A percentile compares a stretch with the other conserved stretches of the same genome.
Conservation (phyloP, 495 filamentous ascomycete genomes). For the Talaromyces stipitatus region DNA sequence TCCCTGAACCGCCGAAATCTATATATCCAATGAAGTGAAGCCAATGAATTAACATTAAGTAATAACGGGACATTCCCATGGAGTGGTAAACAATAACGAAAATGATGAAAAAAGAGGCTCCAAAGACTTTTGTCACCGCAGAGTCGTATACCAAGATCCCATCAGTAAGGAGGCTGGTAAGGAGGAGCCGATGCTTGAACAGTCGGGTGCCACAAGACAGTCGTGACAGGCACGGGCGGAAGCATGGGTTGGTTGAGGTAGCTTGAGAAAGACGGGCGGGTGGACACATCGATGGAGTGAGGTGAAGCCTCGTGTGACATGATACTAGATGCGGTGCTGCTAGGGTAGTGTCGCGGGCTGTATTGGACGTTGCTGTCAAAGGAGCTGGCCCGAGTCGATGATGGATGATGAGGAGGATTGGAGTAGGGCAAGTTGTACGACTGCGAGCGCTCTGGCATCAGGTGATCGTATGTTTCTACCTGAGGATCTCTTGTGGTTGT, state of each 20-base stretch:
- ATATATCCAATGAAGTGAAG: not conserved
- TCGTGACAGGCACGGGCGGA: not conserved
- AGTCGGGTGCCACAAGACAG: not conserved
- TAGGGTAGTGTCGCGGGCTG: slow-evolving; percentile 1
- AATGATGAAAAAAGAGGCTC: not conserved
- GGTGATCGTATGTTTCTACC: not conserved
- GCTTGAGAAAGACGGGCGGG: not conserved
- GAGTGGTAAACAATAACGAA: not conserved
- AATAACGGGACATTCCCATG: not conserved
- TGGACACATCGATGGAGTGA: not conserved
- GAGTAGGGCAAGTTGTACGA: not conserved
- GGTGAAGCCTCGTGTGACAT: slow-evolving; percentile 15
- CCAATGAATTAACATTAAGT: not conserved
- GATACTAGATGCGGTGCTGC: slow-evolving; percentile 4
- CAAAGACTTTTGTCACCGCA: not conserved
- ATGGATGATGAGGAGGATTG: not conserved
- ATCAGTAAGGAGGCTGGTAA: slow-evolving; percentile 1
- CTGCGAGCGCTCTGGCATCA: not conserved
- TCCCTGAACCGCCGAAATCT: not conserved
- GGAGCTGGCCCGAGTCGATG: slow-evolving; percentile 4
- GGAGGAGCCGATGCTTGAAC: not conserved
- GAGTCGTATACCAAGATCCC: not conserved
- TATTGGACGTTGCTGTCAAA: slow-evolving; percentile 3
- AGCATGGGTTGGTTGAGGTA: slow-evolving; percentile 5
- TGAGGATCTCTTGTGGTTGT: not conserved